Percentiles rank a stretch among this genome's conserved stretches.
These are phyloP conservation scores for Trametes elegans DNA, from an alignment of 768 basidiomycete genomes.

Conservation along the genomic window DNA sequence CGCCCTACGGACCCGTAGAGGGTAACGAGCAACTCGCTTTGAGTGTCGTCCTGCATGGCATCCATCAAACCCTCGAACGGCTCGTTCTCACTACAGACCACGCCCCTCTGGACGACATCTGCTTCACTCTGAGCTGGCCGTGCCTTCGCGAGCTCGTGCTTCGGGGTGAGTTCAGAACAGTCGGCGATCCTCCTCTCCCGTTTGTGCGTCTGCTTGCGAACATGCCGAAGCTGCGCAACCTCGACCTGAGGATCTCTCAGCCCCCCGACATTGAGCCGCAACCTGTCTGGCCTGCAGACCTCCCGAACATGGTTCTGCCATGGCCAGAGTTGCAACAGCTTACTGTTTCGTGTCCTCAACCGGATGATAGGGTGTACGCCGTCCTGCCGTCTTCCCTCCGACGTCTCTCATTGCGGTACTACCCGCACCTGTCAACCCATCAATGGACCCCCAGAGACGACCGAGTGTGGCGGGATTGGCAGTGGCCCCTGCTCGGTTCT, in stretches of 20 bases:
- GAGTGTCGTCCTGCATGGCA: neutral
- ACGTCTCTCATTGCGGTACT: neutral
- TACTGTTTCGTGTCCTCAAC: neutral
- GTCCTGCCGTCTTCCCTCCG: neutral
- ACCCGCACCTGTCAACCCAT: neutral
- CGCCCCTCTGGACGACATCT: neutral
- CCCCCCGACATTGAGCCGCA: neutral
- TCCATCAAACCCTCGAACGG: neutral
- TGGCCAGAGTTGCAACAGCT: neutral
- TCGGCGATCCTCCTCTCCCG: neutral
- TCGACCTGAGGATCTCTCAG: neutral
- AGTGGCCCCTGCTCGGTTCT: neutral
- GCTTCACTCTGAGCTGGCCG: neutral
- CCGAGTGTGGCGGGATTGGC: neutral
- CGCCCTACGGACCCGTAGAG: neutral
- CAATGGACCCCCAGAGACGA: neutral
- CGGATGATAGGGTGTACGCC: neutral
- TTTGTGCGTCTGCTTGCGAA: neutral
- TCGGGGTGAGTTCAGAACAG: neutral
- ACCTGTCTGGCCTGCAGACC: neutral
- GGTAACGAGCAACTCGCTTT: neutral
- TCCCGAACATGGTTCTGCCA: neutral
- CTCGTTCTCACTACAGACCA: neutral
- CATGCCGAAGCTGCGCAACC: neutral
- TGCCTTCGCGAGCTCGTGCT: neutral